Evolutionary conservation across 2,329 filamentous ascomycete genomes (phyloP).

Genomic region (Xylaria sp.): DNA sequence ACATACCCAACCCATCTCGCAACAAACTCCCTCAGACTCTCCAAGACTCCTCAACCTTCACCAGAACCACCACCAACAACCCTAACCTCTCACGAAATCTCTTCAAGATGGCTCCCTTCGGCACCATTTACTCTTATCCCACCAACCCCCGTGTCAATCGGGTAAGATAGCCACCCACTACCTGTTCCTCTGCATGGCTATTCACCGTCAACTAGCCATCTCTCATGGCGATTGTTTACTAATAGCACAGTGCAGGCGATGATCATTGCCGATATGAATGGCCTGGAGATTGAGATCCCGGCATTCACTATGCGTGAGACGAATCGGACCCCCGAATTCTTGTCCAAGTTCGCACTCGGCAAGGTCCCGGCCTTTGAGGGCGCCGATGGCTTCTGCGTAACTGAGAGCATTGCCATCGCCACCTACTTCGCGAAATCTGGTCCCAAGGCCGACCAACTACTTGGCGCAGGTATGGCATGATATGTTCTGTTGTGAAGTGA

Average conservation of each 20-base stretch:
- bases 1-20: constrained; percentile 27
- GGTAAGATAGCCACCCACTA: constrained; percentile 45
- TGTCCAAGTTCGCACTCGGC: constrained; percentile 63
- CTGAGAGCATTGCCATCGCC: constrained; percentile 61
- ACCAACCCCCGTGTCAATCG: constrained; percentile 53
- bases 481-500: neutral
- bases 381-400: constrained; percentile 58
- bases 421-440: constrained; percentile 59
- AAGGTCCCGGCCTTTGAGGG: constrained; percentile 63
- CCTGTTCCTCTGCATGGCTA: neutral
- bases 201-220: neutral
- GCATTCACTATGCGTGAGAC: constrained; percentile 56
- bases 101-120: constrained; percentile 55
- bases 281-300: constrained; percentile 50
- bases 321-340: constrained; percentile 59
- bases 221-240: constrained; percentile 10
- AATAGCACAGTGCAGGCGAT: constrained; percentile 46
- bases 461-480: constrained; percentile 50
- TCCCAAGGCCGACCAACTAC: constrained; percentile 56
- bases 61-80: neutral
- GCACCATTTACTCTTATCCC: constrained; percentile 54
- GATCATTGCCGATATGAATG: constrained; percentile 54
- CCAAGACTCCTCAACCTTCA: neutral
- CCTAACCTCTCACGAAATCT: neutral
- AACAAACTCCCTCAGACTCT: constrained; percentile 9